Percentiles rank a stretch among this genome's conserved stretches.
Evolutionary conservation across 495 filamentous ascomycete genomes (phyloP).

Genomic region (Penicillium longicatenatum): DNA sequence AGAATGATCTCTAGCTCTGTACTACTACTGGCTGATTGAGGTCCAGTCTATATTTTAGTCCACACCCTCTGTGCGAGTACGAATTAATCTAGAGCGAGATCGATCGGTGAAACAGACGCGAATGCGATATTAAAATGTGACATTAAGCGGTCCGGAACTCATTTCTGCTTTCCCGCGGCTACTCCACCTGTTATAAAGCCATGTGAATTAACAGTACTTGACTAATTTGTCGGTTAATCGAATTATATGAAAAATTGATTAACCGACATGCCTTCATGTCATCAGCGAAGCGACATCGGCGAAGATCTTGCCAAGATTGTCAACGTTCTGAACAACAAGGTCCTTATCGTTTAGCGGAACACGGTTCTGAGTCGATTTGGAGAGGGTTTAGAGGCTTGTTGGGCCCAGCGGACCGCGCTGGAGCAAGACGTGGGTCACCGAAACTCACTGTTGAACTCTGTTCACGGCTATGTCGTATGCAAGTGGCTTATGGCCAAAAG

Average conservation of each 20-base stretch:
- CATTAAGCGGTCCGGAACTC: background rate
- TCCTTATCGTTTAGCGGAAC: background rate
- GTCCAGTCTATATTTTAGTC: background rate
- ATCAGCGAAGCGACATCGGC: background rate
- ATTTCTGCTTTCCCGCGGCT: background rate
- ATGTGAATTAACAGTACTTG: background rate
- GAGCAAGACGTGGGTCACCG: constrained; percentile 11
- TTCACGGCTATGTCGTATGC: background rate
- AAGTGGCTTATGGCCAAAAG: constrained; percentile 5
- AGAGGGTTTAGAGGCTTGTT: background rate
- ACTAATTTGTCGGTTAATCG: background rate
- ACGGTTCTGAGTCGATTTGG: background rate
- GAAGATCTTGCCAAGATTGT: background rate
- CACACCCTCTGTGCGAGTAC: background rate
- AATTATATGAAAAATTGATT: too few relatives aligned
- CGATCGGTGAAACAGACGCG: background rate
- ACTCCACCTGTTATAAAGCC: background rate
- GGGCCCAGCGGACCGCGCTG: constrained; percentile 15
- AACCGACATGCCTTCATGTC: background rate
- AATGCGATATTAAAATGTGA: background rate
- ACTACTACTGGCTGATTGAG: background rate
- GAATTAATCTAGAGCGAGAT: background rate
- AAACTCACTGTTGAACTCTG: constrained; percentile 12
- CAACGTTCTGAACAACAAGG: background rate
- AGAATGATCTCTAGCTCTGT: background rate